Conservation (phyloP, 306 rosid genomes). For the Comarum palustre region DNA sequence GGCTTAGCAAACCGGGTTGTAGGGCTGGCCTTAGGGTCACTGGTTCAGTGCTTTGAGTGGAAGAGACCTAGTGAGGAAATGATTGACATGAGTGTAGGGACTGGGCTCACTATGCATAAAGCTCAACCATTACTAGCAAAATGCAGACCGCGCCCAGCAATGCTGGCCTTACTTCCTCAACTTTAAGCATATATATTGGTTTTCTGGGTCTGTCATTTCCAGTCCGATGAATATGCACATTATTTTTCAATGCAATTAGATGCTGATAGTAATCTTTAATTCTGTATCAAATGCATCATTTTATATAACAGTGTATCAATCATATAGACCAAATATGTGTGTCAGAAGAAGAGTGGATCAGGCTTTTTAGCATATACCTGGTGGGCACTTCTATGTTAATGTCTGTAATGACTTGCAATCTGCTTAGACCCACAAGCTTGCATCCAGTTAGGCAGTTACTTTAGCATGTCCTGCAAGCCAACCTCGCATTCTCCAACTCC, state of each 20-base stretch:
- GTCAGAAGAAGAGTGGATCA: too few species aligned
- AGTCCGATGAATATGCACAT: background rate
- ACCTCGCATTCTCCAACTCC: too few species aligned
- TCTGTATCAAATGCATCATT: too few species aligned
- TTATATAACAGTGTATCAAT: too few species aligned
- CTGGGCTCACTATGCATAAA: conserved; percentile 25
- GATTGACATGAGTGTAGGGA: conserved; percentile 29
- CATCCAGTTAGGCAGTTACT: too few species aligned
- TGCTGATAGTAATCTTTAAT: too few species aligned
- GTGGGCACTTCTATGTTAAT: too few species aligned
- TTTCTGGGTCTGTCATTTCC: background rate
- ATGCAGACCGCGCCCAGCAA: conserved; percentile 32
- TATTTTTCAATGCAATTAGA: background rate
- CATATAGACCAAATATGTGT: too few species aligned
- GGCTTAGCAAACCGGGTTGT: conserved; percentile 20
- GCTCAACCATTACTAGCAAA: conserved; percentile 14
- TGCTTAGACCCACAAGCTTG: too few species aligned
- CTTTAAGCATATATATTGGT: background rate
- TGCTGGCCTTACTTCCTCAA: conserved; percentile 19
- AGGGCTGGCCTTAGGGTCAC: conserved; percentile 21
- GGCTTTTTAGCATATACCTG: too few species aligned
- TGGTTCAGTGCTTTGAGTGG: conserved; percentile 37
- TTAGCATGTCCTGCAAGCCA: too few species aligned
- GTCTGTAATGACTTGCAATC: too few species aligned
- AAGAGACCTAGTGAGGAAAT: conserved; percentile 14